Evolutionary conservation across 2,329 filamentous ascomycete genomes (phyloP).

Genomic region (Trichoderma guizhouense): DNA sequence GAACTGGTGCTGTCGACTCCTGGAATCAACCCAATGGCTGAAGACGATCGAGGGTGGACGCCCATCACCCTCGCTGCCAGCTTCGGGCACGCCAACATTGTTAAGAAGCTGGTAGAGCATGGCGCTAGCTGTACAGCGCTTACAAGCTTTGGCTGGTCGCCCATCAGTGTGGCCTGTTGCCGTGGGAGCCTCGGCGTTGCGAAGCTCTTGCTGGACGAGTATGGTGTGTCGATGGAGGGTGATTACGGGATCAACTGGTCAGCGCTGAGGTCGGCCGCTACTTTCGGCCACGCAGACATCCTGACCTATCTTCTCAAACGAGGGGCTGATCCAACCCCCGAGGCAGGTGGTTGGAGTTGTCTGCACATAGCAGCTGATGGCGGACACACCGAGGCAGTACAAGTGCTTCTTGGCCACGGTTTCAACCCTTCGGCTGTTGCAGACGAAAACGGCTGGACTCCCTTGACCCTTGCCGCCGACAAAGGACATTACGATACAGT

Average conservation of each 20-base stretch:
- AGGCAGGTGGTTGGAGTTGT: conserved; percentile 13
- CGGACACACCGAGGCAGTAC: conserved; percentile 7
- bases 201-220: conserved; percentile 9
- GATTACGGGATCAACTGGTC: background rate
- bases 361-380: conserved; percentile 14
- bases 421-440: background rate
- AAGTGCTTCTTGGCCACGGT: conserved; percentile 15
- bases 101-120: background rate
- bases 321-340: conserved; percentile 4
- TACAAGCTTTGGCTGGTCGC: conserved; percentile 6
- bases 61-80: conserved; percentile 4
- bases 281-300: conserved; percentile 2
- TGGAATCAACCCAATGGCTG: background rate
- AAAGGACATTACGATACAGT: background rate
- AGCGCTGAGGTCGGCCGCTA: conserved; percentile 2
- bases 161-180: conserved; percentile 6
- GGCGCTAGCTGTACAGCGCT: background rate
- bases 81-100: conserved; percentile 2
- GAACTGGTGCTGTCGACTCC: background rate
- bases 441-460: background rate
- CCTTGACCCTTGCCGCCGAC: conserved; percentile 12
- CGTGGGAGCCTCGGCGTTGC: background rate
- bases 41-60: conserved; percentile 6
- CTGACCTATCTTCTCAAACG: conserved; percentile 14
- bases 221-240: conserved; percentile 4